These are phyloP conservation scores for Gnomoniopsis sp. DNA, from an alignment of 2,329 filamentous ascomycete species.

Conservation along the genomic window DNA sequence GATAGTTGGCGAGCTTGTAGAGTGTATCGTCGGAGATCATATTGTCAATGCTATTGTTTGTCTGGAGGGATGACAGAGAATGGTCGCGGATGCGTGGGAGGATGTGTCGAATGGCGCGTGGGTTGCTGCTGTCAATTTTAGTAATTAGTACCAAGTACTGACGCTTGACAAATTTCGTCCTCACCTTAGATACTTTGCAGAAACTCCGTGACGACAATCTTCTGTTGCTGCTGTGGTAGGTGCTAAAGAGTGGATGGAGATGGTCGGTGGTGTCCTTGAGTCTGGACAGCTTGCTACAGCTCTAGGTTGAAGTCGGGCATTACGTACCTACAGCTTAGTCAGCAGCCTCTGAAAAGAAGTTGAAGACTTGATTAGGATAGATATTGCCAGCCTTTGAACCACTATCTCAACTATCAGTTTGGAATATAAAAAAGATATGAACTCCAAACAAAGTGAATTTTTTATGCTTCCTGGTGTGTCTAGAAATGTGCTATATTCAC, in stretches of 20 bases:
- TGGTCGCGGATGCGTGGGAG: background rate
- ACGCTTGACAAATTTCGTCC: no score
- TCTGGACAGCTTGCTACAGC: constrained; percentile 22
- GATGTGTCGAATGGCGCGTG: no score
- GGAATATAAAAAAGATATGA: background rate
- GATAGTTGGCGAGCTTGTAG: constrained; percentile 88
- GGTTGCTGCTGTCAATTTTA: no score
- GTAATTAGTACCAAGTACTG: no score
- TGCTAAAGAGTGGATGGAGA: background rate
- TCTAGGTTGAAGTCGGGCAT: background rate
- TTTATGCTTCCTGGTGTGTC: constrained; percentile 25
- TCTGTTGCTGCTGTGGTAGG: background rate
- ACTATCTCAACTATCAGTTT: background rate
- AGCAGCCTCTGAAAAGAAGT: no score
- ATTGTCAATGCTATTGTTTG: constrained; percentile 33
- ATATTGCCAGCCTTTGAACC: background rate
- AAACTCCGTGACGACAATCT: background rate
- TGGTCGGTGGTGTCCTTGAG: constrained; percentile 7
- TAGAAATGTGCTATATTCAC: constrained; percentile 45
- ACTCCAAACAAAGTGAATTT: constrained; percentile 3
- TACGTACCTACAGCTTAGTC: background rate
- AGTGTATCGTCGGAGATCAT: constrained; percentile 97
- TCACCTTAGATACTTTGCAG: no score
- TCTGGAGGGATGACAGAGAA: background rate
- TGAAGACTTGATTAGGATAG: no score